Percentiles rank a stretch among this genome's conserved stretches.
Evolutionary conservation across 2,329 filamentous ascomycete species (phyloP).

Genomic region (Fusarium sarcochroum): DNA sequence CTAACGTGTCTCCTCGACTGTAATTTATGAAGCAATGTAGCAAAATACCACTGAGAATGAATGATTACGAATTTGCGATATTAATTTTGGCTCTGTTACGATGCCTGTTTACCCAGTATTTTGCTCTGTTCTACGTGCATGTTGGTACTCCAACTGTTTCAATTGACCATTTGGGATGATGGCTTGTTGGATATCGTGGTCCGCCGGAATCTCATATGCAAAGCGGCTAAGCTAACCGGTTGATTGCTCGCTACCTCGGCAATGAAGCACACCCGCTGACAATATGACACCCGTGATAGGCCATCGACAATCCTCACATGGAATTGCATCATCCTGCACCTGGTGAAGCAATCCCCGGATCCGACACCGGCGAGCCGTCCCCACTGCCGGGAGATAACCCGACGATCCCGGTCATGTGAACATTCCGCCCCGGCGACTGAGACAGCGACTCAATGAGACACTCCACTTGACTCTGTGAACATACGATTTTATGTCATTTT

Average conservation of each 20-base stretch:
- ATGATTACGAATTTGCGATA: constrained; percentile 27
- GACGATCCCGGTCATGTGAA: constrained; percentile 23
- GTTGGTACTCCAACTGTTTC: background rate
- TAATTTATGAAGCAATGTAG: constrained; percentile 44
- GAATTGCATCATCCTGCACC: background rate
- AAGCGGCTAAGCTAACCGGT: too few relatives aligned
- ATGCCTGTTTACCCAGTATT: background rate
- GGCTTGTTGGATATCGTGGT: too few relatives aligned
- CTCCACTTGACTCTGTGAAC: background rate
- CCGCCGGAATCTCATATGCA: too few relatives aligned
- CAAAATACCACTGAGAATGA: constrained; percentile 45
- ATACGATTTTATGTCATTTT: background rate
- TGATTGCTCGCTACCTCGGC: background rate
- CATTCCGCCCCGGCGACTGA: background rate
- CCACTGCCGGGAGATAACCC: background rate
- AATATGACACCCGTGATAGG: rapidly evolving
- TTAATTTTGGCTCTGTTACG: background rate
- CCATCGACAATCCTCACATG: background rate
- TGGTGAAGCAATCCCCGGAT: constrained; percentile 1
- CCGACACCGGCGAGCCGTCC: constrained; percentile 1
- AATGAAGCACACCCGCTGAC: background rate
- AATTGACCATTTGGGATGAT: background rate
- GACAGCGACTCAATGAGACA: background rate
- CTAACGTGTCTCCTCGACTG: constrained; percentile 37
- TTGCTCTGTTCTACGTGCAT: background rate